phyloP scores from a whole-genome alignment of 2,329 filamentous ascomycete genomes.

The Cladophialophora immunda region DNA sequence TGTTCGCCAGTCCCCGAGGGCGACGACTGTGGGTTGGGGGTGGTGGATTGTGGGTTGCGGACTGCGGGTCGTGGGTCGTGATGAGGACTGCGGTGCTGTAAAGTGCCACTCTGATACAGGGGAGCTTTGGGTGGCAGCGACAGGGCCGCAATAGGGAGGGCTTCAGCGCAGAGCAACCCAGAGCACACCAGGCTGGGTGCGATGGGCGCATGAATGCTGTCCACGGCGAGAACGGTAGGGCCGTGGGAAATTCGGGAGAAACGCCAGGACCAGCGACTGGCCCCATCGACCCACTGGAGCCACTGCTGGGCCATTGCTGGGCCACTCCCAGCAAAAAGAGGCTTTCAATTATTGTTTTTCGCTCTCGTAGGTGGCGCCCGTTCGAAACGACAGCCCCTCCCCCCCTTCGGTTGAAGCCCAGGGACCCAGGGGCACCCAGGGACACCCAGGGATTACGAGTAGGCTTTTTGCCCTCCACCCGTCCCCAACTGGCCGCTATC shows the following conservation, averaged over 20 bases:
- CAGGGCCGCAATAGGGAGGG: background rate
- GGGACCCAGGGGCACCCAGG: background rate
- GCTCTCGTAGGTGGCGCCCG: constrained; percentile 15
- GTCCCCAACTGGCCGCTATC: background rate
- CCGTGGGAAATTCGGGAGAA: constrained; percentile 34
- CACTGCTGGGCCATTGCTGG: no score
- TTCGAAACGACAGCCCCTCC: constrained; percentile 6
- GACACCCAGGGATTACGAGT: no score
- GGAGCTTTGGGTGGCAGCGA: constrained; percentile 1
- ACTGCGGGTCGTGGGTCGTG: background rate
- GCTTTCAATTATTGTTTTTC: constrained; percentile 10
- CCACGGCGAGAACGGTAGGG: constrained; percentile 22
- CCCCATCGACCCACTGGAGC: constrained; percentile 4
- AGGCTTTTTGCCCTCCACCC: background rate
- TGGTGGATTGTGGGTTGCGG: background rate
- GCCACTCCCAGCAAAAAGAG: background rate
- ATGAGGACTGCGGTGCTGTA: constrained; percentile 19
- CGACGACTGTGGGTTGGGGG: background rate
- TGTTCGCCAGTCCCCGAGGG: background rate
- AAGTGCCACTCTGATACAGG: constrained; percentile 9
- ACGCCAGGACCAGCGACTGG: constrained; percentile 24
- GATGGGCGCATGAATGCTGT: no score
- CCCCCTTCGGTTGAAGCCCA: constrained; percentile 7
- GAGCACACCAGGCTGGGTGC: background rate
- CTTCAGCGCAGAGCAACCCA: background rate